A percentile compares a stretch with the other conserved stretches of the same genome.
Evolutionary conservation across 441 rosid genomes (phyloP).

Genomic region (Dalechampia spathulata): DNA sequence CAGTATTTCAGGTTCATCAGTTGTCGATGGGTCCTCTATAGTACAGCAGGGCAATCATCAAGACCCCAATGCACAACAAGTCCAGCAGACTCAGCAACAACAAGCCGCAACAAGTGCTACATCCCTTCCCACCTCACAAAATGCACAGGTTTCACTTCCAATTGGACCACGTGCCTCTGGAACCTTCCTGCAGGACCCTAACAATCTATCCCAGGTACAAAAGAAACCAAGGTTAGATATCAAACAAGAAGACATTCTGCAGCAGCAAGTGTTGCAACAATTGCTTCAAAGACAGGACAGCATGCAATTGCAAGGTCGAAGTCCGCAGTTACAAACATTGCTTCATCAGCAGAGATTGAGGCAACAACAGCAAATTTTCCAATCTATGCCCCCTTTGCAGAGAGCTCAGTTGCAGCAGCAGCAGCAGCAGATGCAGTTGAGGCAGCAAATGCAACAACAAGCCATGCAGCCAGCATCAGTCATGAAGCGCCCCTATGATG

Average conservation of each 20-base stretch:
- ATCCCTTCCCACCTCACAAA: constrained; percentile 59
- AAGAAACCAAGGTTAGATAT: constrained; percentile 78
- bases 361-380: constrained; percentile 70
- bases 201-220: constrained; percentile 51
- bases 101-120: constrained; percentile 74
- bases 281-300: constrained; percentile 80
- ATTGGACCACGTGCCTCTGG: constrained; percentile 56
- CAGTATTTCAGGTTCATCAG: constrained; percentile 86
- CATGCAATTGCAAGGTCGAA: constrained; percentile 65
- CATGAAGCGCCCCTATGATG: constrained; percentile 58
- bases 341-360: constrained; percentile 72
- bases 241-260: constrained; percentile 84
- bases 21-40: constrained; percentile 74
- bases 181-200: constrained; percentile 64
- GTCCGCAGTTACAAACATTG: constrained; percentile 63
- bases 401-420: constrained; percentile 73
- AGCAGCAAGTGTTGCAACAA: constrained; percentile 76
- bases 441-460: constrained; percentile 84
- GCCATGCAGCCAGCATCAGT: constrained; percentile 54
- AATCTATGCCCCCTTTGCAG: constrained; percentile 78
- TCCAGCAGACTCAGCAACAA: constrained; percentile 51
- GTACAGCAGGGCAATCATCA: constrained; percentile 68
- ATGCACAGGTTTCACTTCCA: constrained; percentile 49
- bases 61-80: constrained; percentile 54
- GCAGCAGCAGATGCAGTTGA: constrained; percentile 55